phyloP scores from a whole-genome alignment of 768 basidiomycete species.

The Stropharia rugosoannulata region DNA sequence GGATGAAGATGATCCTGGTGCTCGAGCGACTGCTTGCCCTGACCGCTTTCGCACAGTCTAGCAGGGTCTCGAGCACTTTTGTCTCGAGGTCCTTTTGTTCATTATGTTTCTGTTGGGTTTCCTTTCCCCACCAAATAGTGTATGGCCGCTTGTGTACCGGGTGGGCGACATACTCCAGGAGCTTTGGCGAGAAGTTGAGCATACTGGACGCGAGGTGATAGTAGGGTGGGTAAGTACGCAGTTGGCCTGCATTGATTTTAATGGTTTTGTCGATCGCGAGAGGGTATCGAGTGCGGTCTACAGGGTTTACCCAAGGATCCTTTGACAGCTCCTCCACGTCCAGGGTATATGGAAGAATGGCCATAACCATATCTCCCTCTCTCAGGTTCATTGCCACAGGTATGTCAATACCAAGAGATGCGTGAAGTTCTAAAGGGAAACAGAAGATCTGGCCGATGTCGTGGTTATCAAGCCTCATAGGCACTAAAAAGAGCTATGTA shows the following conservation, averaged over 20 bases:
- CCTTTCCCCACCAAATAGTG: constrained; percentile 7
- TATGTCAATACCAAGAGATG: constrained; percentile 16
- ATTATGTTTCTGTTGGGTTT: not conserved
- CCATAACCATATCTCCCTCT: constrained; percentile 36
- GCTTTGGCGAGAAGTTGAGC: not conserved
- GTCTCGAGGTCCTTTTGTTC: constrained; percentile 33
- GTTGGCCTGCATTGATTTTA: not conserved
- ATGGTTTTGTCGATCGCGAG: not conserved
- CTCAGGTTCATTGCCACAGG: constrained; percentile 45
- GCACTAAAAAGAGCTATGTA: constrained; percentile 47
- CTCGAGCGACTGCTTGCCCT: constrained; percentile 34
- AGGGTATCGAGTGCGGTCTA: not conserved
- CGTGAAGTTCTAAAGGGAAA: constrained; percentile 34
- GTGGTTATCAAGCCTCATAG: constrained; percentile 44
- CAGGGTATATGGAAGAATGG: constrained; percentile 48
- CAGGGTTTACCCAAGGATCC: constrained; percentile 14
- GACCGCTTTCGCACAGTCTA: constrained; percentile 43
- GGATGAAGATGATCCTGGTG: constrained; percentile 60
- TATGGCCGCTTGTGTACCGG: constrained; percentile 12
- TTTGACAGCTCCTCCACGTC: constrained; percentile 29
- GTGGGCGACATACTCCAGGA: constrained; percentile 1
- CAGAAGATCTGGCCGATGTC: constrained; percentile 56
- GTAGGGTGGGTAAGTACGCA: not conserved
- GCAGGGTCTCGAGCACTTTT: constrained; percentile 36
- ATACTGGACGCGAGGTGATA: not conserved